Evolutionary conservation across 2,329 filamentous ascomycete species (phyloP).

Genomic region (Ilyonectria sp.): DNA sequence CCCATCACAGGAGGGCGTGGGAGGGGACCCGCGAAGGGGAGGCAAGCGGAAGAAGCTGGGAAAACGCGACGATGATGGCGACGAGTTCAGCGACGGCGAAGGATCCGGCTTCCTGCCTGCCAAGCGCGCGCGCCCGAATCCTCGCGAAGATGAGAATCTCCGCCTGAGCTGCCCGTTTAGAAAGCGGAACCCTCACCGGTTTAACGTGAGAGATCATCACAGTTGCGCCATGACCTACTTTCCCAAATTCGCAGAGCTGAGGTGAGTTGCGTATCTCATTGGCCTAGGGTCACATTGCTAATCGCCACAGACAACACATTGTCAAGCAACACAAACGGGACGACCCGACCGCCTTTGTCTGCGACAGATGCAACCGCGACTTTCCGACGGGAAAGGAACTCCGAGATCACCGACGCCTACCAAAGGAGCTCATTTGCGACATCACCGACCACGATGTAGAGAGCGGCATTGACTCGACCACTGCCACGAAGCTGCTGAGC

Average conservation of each 20-base stretch:
- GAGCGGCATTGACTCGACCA: conserved; percentile 58
- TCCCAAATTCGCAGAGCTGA: conserved; percentile 58
- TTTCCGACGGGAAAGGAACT: conserved; percentile 57
- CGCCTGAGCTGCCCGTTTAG: conserved; percentile 61
- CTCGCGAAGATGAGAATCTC: conserved; percentile 56
- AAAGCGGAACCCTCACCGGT: conserved; percentile 61
- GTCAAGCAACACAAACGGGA: conserved; percentile 61
- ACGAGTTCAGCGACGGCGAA: conserved; percentile 55
- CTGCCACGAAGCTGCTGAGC: conserved; percentile 57
- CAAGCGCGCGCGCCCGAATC: conserved; percentile 52
- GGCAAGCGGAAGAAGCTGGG: conserved; percentile 56
- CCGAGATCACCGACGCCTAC: conserved; percentile 57
- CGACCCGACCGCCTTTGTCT: conserved; percentile 58
- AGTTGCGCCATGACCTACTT: conserved; percentile 62
- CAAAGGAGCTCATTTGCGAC: conserved; percentile 60
- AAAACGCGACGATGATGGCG: conserved; percentile 51
- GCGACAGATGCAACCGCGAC: conserved; percentile 58
- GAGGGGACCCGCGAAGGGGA: conserved; percentile 37
- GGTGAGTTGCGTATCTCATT: conserved; percentile 42
- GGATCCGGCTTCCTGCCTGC: conserved; percentile 47
- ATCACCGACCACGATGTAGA: conserved; percentile 58
- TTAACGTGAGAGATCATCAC: conserved; percentile 63
- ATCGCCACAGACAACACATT: conserved; percentile 55
- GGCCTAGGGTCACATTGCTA: not conserved
- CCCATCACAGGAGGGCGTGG: conserved; percentile 47